phyloP scores from a whole-genome alignment of 805 yeast species.

The Ogataea allantospora region DNA sequence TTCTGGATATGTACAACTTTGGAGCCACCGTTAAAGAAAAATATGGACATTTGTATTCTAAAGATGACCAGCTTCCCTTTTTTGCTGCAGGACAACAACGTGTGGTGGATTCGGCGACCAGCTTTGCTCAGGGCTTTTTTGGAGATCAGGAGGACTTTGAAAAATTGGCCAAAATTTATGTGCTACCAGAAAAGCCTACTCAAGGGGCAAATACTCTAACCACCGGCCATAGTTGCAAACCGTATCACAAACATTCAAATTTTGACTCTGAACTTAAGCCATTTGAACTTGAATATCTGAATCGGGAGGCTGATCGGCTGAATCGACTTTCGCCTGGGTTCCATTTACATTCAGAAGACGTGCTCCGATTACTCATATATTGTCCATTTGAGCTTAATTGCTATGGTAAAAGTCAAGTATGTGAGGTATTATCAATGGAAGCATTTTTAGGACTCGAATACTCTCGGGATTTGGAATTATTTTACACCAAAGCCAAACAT shows the following conservation, averaged over 20 bases:
- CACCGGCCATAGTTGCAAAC: constrained; percentile 46
- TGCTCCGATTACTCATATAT: constrained; percentile 50
- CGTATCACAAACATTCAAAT: constrained; percentile 32
- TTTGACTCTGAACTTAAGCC: constrained; percentile 14
- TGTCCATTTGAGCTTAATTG: constrained; percentile 79
- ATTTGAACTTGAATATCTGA: constrained; percentile 38
- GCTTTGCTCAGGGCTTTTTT: constrained; percentile 61
- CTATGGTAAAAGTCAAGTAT: constrained; percentile 63
- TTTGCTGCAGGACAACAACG: constrained; percentile 57
- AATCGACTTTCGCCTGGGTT: constrained; percentile 53
- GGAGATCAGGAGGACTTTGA: constrained; percentile 37
- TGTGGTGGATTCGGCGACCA: constrained; percentile 51
- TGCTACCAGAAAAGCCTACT: constrained; percentile 44
- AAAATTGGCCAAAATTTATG: constrained; percentile 35
- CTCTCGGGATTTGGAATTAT: constrained; percentile 54
- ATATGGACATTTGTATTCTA: constrained; percentile 47
- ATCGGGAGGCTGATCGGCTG: constrained; percentile 56
- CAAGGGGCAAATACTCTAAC: constrained; percentile 63
- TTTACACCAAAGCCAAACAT: constrained; percentile 60
- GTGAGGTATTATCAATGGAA: constrained; percentile 64
- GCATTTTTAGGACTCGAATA: constrained; percentile 67
- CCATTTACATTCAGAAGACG: constrained; percentile 52
- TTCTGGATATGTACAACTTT: constrained; percentile 44
- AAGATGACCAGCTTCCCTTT: constrained; percentile 41
- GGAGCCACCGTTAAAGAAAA: constrained; percentile 49